Conservation (phyloP, 768 basidiomycete species). For the Holtermanniella nyarrowii region DNA sequence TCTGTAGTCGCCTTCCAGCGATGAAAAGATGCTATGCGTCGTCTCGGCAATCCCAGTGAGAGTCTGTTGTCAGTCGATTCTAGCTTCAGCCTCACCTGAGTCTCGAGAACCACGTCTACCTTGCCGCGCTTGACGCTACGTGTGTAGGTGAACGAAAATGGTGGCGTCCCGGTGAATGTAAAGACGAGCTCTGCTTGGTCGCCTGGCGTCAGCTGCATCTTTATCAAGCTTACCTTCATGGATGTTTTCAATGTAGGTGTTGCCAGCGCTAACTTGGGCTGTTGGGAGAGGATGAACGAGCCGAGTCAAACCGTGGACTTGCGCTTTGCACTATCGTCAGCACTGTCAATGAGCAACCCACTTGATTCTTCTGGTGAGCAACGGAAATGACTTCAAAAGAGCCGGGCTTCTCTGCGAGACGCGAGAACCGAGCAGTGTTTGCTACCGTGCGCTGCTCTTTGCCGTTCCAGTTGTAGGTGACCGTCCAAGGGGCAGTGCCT, state of each 20-base stretch:
- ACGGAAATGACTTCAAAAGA: conserved; percentile 77
- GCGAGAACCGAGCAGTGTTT: conserved; percentile 71
- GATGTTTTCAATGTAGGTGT: conserved; percentile 69
- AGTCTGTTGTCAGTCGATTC: conserved; percentile 15
- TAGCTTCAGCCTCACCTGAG: conserved; percentile 15
- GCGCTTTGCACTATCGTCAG: conserved; percentile 47
- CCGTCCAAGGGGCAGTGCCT: neutral
- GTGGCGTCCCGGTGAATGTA: conserved; percentile 77
- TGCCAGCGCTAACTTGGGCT: conserved; percentile 79
- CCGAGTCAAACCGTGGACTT: conserved; percentile 63
- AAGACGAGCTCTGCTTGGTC: conserved; percentile 82
- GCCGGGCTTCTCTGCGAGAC: conserved; percentile 69
- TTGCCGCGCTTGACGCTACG: conserved; percentile 22
- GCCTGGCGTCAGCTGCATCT: conserved; percentile 49
- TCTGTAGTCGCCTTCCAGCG: conserved; percentile 61
- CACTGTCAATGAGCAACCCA: conserved; percentile 32
- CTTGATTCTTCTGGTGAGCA: conserved; percentile 80
- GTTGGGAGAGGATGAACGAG: conserved; percentile 72
- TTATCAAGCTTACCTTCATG: conserved; percentile 58
- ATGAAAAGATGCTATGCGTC: conserved; percentile 84
- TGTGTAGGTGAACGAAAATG: conserved; percentile 65
- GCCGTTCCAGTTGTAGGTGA: conserved; percentile 70
- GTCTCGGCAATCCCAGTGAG: conserved; percentile 45
- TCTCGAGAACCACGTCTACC: conserved; percentile 33
- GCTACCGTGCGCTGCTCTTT: conserved; percentile 63